Evolutionary conservation across 1,284 basidiomycete species (phyloP), one percentile per base, ranked within the genome.

Genomic region (Anthracocystis panici-leucophaei): DNA sequence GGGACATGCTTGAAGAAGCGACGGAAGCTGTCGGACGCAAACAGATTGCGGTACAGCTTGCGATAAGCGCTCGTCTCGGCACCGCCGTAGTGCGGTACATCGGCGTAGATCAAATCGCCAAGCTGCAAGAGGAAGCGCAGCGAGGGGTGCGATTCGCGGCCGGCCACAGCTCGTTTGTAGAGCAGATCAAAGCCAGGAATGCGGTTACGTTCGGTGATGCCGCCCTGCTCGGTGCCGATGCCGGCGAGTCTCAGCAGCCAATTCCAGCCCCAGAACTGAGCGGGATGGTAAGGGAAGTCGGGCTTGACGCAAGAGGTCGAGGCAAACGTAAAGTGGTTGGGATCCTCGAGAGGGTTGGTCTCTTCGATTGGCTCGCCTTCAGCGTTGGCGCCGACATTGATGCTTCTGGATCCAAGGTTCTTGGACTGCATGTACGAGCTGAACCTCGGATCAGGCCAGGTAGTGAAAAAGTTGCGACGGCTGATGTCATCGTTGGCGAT

Each of bases 141-240:
- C 54, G 82, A 50, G 61, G 84, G 71, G 73, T 84, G 68, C 63
- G 72, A 67, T 18, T 57, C 48, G 12, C 75, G 57, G 9, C 71
- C 73, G 8, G 57, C 54, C 9, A 82, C 56, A 5, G 67, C 53
- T 18, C 73, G 70, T 33, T 82, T 44, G 5, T 90, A 88, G 35
- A 93, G 87, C 12, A 91, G 85, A 77, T 92, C 91, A 62, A 91
- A 91, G 27, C 91, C 92, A 65, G 87, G 88, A 77, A 92, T 91
- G 14, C 87, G 88, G 48, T 85, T 85, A 31, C 83, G 75, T 58
- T 75, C 56, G 3, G 80, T 74, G 56, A 81, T 77, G 31, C 82
- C 81, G 18, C 81, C 82, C 2, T 54, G 56, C 41, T 77, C 62
- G 5, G 59, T 63, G n/a, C 81, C 81, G 55, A 82, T 64, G 10